Evolutionary conservation across 345 rosid genomes (phyloP), one percentile per base, ranked within the genome.

Genomic region (Eucalyptus erythrocorys): DNA sequence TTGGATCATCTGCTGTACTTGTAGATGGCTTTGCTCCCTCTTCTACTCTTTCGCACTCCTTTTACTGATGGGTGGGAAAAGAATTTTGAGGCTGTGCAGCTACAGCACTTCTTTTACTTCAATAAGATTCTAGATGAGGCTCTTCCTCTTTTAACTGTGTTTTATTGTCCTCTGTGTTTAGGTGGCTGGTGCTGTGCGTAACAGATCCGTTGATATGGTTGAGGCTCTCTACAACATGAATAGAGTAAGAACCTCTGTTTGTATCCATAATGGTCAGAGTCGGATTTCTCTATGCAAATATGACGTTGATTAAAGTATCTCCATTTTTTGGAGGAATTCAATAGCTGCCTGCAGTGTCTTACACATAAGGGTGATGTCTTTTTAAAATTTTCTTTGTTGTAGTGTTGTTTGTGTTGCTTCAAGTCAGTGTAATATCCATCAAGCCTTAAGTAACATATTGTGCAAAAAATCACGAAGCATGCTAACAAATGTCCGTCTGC

Each of bases 221-320:
- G 99, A 98, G 91, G 97, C 98, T 86, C 97, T 98, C 85, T 98
- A 94, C 91, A 92, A 91, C 89, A 94, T 98, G 95, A 97, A 98
- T 80, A 76, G 48, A 80, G 64, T 82, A 50, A 45, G 48, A 50
- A 85, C 40, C 71, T 32, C 49, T 61, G 37, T 68, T 64, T 48
- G 82, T 76, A 40, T 87, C 32, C 80, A 53, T 85, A 34, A 85
- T 34, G 59, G 37, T 76, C 13, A 21, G 14, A 76, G 82, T 37
- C 1, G 27, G 82, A 76, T 37, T 76, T 76, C 82, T 76, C 14
- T 6, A 43, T 21, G 82, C 47, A 76, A 76, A 76, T 76, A 76
- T 76, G 82, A 37, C 7, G 27, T 76, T 6, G 82, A 76, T 76
- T 76, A 37, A 40, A 76, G 40, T 10, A 37, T 37, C 27, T 76